Base-by-base conservation (phyloP, 768 basidiomycete species). In the Collybia mongolica region DNA sequence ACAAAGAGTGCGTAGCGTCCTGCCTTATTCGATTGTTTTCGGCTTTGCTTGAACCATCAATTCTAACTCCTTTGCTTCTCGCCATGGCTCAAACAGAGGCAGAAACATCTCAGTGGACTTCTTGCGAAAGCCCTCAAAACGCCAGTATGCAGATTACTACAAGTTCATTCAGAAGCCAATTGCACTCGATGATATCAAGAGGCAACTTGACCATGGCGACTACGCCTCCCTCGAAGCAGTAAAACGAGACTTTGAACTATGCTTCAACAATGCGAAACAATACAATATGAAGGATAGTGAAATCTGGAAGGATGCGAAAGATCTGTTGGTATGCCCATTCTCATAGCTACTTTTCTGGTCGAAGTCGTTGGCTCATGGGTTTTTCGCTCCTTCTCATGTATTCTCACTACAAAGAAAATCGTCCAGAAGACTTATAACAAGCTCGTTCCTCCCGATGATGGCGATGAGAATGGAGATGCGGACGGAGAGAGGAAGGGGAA, bases 131-230 rank as follows among this genome's bases (percentile, higher is more conserved):
- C 88, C 88, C 17, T 76, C 82, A 39, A 88, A 84, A 68, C 80
- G 83, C 50, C 73, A 74, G 50, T 92, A 90, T 67, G 82, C 92
- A 36, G 93, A 95, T 72, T 98, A 98, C 70, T 97, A 95, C 68
- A 63, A 68, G 19, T 53, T 86, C 56, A 96, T 95, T 63, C 74
- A 83, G 58, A 74, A 80, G 20, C 94, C 95, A 24, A 91, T 97
- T 58, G 85, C 90, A 22, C 74, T 97, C 44, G 88, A 92, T 39
- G 91, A 95, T 55, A 93, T 97, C 72, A 92, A 92, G 77, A 79
- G 81, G 59, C 79, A 82, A 60, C 75, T 94, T 22, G 84, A 88
- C 40, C 69, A 71, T 44, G 72, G 74, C 49, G 62, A 55, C 11
- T 94, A 93, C 59, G 56, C 72, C 12, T 79, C 83, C 11, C 72